Evolutionary conservation across 2,329 filamentous ascomycete species (phyloP).

Genomic region (Colletotrichum tropicale): DNA sequence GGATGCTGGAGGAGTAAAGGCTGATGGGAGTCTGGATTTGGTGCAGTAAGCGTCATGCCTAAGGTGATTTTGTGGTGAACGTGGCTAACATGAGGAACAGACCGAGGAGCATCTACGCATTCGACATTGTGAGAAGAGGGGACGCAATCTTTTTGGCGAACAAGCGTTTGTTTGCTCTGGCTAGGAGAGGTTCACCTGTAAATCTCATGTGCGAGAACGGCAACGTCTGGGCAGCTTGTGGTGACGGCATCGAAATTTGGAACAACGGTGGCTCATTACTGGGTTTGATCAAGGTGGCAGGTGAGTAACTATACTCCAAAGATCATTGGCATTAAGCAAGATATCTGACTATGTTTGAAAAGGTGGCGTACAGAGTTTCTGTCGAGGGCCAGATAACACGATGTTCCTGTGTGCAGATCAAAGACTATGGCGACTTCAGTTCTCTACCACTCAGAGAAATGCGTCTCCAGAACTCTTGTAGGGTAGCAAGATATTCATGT

Average conservation of each 20-base stretch:
- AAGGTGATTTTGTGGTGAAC: not conserved
- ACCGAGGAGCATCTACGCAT: slow-evolving; percentile 49
- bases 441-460: slow-evolving; percentile 20
- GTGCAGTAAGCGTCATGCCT: slow-evolving; percentile 23
- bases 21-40: slow-evolving; percentile 10
- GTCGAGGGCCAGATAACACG: slow-evolving; percentile 44
- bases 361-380: slow-evolving; percentile 49
- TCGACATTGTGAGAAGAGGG: slow-evolving; percentile 43
- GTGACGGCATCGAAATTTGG: slow-evolving; percentile 56
- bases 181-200: slow-evolving; percentile 47
- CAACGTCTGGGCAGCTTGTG: slow-evolving; percentile 52
- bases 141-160: slow-evolving; percentile 49
- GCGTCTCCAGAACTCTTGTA: not conserved
- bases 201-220: slow-evolving; percentile 47
- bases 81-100: slow-evolving; percentile 20
- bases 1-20: slow-evolving; percentile 32
- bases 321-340: not conserved
- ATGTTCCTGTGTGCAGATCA: slow-evolving; percentile 53
- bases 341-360: not conserved
- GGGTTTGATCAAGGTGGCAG: slow-evolving; percentile 42
- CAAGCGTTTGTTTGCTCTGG: slow-evolving; percentile 56
- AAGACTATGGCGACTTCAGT: slow-evolving; percentile 45
- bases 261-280: slow-evolving; percentile 46
- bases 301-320: slow-evolving; percentile 24
- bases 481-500: not conserved